Percentiles rank a stretch among this genome's conserved stretches.
Evolutionary conservation across 192 early-diverging fungal genomes (phyloP).

Genomic region (Coemansia sp.): DNA sequence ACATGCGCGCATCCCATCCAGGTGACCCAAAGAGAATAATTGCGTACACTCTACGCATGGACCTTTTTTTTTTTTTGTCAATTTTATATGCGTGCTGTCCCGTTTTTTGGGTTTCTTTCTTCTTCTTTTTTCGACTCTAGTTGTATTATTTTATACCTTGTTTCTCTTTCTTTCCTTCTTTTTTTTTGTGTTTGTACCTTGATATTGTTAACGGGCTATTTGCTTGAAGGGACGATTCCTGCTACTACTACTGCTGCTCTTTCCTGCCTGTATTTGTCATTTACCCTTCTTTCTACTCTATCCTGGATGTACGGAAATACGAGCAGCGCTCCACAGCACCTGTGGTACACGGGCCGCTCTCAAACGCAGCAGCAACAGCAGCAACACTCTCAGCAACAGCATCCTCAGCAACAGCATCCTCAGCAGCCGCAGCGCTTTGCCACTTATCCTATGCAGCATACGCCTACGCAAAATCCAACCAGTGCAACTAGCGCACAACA

Average conservation of each 20-base stretch:
- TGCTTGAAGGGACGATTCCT: neutral
- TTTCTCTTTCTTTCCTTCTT: neutral
- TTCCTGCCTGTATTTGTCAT: neutral
- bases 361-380: slow-evolving; percentile 13
- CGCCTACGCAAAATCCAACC: neutral
- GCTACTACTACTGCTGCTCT: neutral
- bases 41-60: too few species aligned
- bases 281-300: neutral
- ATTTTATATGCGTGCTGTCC: too few species aligned
- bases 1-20: neutral
- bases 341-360: neutral
- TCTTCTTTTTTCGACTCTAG: neutral
- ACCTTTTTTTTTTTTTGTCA: too few species aligned
- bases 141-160: neutral
- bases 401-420: slow-evolving; percentile 4
- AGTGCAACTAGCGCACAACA: neutral
- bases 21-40: neutral
- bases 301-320: slow-evolving; percentile 2
- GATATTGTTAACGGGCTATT: neutral
- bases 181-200: neutral
- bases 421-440: slow-evolving; percentile 2
- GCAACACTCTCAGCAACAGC: slow-evolving; percentile 8
- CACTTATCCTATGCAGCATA: neutral
- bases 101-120: neutral
- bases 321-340: neutral